Evolutionary conservation across 2,329 filamentous ascomycete species (phyloP), one percentile per base, ranked within the genome.

Genomic region (Aphanocladium album): DNA sequence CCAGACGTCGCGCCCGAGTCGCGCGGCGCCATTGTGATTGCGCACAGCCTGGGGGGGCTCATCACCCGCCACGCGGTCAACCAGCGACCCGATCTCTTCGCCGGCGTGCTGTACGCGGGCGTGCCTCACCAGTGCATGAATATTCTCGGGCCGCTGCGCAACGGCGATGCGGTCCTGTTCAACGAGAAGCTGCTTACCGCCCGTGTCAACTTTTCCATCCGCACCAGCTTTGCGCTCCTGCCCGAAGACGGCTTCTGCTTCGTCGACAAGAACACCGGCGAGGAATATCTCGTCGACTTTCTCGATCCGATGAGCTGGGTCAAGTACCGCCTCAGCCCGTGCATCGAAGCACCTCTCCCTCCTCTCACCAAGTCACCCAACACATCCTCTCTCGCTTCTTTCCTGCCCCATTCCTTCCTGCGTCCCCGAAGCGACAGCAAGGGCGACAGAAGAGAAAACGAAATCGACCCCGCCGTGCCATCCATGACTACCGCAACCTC

Each of bases 21-120:
- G 16, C 80, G 83, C 57, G 93, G 93, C 5, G 93, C 90, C 0
- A 80, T 87, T 19, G 89, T 97, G 19, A 86, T 97, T 62, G 90
- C 93, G 0, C 93, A 97, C 74, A 95, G 87, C 60, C 80, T 97
- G 0, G 93, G 93, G 7, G 93, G 93, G 0, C 76, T 97, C 21
- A 93, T 98, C 63, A 93, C 90, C 0, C 84, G 93, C 14, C 91
- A 96, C 72, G 91, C 89, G 11, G 89, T 97, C 62, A 97, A 97
- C 71, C 82, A 89, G 66, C 82, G 86, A 17, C 93, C 93, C 0
- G 89, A 96, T 5, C 82, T 98, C 2, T 96, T 97, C 68, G 84
- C 89, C 0, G 92, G 92, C 0, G 90, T 96, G 1, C 72, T 96
- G 2, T 98, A 91, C 69, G 92, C 90, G 1, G 93, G 93, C 9